Evolutionary conservation across 2,329 filamentous ascomycete species (phyloP).

Genomic region (Alternaria alternata): DNA sequence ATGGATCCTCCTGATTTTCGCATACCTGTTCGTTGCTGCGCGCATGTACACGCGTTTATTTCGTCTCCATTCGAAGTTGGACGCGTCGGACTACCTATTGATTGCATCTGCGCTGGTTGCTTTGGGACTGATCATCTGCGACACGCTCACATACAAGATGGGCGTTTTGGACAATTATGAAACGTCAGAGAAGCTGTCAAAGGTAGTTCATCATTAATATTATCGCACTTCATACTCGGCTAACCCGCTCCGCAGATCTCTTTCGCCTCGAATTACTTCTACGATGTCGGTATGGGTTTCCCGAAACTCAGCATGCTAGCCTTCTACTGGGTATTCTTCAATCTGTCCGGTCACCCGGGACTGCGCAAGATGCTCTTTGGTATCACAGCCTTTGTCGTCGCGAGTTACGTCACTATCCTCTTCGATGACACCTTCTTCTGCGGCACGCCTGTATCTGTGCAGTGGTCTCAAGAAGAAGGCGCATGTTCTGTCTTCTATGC

Average conservation of each 20-base stretch:
- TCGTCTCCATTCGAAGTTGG: conserved; percentile 24
- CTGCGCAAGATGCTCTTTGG: conserved; percentile 34
- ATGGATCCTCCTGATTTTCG: conserved; percentile 28
- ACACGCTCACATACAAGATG: conserved; percentile 18
- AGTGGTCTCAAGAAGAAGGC: conserved; percentile 34
- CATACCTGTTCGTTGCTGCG: conserved; percentile 28
- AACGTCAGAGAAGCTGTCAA: conserved; percentile 28
- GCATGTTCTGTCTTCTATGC: conserved; percentile 35
- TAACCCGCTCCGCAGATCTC: conserved; percentile 22
- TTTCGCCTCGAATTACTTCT: conserved; percentile 36
- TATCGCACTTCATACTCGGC: too few species aligned
- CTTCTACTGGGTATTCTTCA: conserved; percentile 35
- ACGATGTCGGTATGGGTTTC: conserved; percentile 36
- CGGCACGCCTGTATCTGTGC: conserved; percentile 24
- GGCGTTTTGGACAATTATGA: conserved; percentile 29
- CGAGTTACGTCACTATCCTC: conserved; percentile 30
- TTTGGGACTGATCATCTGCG: conserved; percentile 27
- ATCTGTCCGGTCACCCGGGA: conserved; percentile 25
- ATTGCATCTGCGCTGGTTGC: conserved; percentile 22
- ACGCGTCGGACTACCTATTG: conserved; percentile 28
- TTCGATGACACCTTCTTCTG: conserved; percentile 37
- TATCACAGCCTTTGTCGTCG: conserved; percentile 29
- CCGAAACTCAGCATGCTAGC: conserved; percentile 37
- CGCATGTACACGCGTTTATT: conserved; percentile 26
- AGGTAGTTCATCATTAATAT: conserved; percentile 10